These are phyloP conservation scores for Fusarium sp. DNA, from an alignment of 2,329 filamentous ascomycete genomes.

Conservation along the genomic window DNA sequence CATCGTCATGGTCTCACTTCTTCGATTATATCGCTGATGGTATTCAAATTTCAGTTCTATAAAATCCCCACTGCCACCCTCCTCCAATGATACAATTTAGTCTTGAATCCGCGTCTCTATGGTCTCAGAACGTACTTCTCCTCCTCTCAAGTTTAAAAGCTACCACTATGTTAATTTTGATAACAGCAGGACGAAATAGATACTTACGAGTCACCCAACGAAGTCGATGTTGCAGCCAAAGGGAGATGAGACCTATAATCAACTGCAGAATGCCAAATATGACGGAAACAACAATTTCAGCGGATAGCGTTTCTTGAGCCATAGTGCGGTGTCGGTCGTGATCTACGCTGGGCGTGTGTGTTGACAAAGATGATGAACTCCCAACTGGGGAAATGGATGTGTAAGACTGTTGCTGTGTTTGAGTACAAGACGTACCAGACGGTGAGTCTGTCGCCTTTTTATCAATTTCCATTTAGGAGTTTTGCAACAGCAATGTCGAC, in stretches of 20 bases:
- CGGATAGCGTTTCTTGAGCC: background rate
- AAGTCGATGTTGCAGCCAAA: constrained; percentile 16
- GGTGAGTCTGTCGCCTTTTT: background rate
- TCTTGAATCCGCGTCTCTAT: rapidly evolving
- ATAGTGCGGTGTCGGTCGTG: rapidly evolving
- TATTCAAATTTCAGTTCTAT: too few relatives aligned
- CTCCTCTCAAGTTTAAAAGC: background rate
- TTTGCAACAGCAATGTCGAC: background rate
- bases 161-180: background rate
- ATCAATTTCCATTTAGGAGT: background rate
- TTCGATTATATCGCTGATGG: too few relatives aligned
- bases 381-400: background rate
- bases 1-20: too few relatives aligned
- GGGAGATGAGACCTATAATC: background rate
- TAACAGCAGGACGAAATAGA: rapidly evolving
- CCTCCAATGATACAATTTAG: background rate
- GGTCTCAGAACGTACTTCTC: background rate
- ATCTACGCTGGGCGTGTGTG: rapidly evolving
- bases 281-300: background rate
- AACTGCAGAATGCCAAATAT: constrained; percentile 9
- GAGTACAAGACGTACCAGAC: too few relatives aligned
- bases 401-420: background rate
- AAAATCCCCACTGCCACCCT: too few relatives aligned
- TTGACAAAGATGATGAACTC: rapidly evolving
- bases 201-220: background rate